Evolutionary conservation across 352 stramenopile species (phyloP), one percentile per base, ranked within the genome.

Genomic region (Pilasporangium apinafurcum): DNA sequence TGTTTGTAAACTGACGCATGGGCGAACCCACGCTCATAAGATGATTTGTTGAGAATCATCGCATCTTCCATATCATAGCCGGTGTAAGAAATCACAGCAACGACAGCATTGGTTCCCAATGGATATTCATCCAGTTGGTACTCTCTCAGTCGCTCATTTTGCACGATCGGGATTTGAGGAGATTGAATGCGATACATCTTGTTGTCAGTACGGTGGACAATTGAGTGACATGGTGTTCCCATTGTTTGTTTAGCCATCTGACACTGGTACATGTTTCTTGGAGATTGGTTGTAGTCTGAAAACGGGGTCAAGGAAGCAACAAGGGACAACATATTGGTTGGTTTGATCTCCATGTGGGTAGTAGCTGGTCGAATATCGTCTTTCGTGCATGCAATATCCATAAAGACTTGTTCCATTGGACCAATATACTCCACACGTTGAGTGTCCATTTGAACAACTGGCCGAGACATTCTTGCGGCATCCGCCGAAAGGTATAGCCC

Each of bases 161-260:
- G 96, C 29, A 99, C 97, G 33, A 99, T 92, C 13, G 97, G 96
- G 14, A 95, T 87, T 64, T 99, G 97, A 12, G 96, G 96, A 32
- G 89, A 98, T 70, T 99, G 93, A 35, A 99, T 96, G 44, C 95
- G 92, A 70, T 99, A 99, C 68, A 99, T 85, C 56, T 99, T 99
- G 77, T 98, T 99, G 65, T 99, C 97, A 8, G 93, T 79, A 47
- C 97, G 86, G 61, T 98, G 89, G 5, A 86, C 78, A 43, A 98
- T 84, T 42, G 95, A 98, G 63, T 99, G 96, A n/a, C 83, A 86
- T 14, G 96, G 95, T 18, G 96, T 99, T 29, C 97, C 97, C 97
- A 99, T 99, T 3, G 97, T 99, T 66, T 99, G 97, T 75, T 99
- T 99, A 29, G 95, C 97, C 97, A 99, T 99, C 73, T 99, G 96